phyloP scores from a whole-genome alignment of 306 rosid genomes.

The Styphnolobium japonicum region DNA sequence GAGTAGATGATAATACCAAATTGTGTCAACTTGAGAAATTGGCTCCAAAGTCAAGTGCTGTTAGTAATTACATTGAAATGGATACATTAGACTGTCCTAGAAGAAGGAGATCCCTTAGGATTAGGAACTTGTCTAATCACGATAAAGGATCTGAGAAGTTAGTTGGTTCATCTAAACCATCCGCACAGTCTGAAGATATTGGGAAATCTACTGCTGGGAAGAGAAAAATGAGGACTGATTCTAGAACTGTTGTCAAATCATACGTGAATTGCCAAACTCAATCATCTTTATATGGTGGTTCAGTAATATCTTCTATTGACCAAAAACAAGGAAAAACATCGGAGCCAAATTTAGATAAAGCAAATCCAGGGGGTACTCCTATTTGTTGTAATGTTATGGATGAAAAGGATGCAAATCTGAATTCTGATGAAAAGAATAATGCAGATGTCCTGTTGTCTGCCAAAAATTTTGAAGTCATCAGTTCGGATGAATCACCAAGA shows the following conservation, averaged over 20 bases:
- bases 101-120: conserved; percentile 62
- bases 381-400: not conserved
- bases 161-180: conserved; percentile 36
- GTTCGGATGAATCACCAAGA: conserved; percentile 39
- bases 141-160: conserved; percentile 33
- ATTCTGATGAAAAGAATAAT: conserved; percentile 19
- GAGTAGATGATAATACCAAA: conserved; percentile 24
- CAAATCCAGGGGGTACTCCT: conserved; percentile 18
- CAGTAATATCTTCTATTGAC: conserved; percentile 28
- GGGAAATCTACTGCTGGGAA: conserved; percentile 31
- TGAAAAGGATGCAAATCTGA: conserved; percentile 23
- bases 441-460: conserved; percentile 19
- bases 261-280: conserved; percentile 26
- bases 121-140: conserved; percentile 37
- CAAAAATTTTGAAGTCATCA: conserved; percentile 23
- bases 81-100: conserved; percentile 37
- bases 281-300: conserved; percentile 20
- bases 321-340: conserved; percentile 20
- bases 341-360: not conserved
- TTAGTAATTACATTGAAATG: conserved; percentile 18
- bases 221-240: conserved; percentile 27
- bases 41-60: conserved; percentile 29
- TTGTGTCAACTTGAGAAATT: conserved; percentile 29
- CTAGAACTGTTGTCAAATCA: conserved; percentile 26
- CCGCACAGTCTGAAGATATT: conserved; percentile 26